Evolutionary conservation across 2,329 filamentous ascomycete species (phyloP).

Genomic region (Paraphaeosphaeria sporulosa): DNA sequence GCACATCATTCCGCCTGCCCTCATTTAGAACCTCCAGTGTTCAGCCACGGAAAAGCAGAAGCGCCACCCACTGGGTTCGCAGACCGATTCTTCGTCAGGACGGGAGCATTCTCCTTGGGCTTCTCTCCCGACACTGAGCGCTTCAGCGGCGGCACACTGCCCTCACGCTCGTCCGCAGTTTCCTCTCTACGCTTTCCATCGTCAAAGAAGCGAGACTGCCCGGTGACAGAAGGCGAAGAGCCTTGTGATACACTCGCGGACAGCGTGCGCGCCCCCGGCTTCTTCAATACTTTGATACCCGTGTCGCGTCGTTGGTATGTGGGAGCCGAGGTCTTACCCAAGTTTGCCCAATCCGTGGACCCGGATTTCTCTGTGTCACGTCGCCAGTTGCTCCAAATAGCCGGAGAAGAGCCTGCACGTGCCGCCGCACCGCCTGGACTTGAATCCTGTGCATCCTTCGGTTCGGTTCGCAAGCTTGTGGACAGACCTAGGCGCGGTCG

Average conservation of each 20-base stretch:
- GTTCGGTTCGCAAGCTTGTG: constrained; percentile 24
- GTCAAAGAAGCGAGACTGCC: constrained; percentile 59
- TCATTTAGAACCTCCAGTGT: constrained; percentile 49
- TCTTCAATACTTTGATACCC: constrained; percentile 91
- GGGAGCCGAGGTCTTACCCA: constrained; percentile 62
- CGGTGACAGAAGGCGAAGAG: constrained; percentile 33
- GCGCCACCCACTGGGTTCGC: constrained; percentile 90
- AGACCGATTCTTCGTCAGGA: constrained; percentile 61
- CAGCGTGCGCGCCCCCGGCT: constrained; percentile 63
- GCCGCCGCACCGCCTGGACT: constrained; percentile 28
- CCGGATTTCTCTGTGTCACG: constrained; percentile 50
- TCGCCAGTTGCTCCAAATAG: constrained; percentile 59
- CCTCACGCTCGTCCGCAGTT: constrained; percentile 27
- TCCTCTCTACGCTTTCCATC: constrained; percentile 52
- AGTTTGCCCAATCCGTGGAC: constrained; percentile 62
- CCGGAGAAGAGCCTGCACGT: constrained; percentile 48
- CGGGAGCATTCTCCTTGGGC: constrained; percentile 48
- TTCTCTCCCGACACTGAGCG: constrained; percentile 38
- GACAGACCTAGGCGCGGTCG: constrained; percentile 32
- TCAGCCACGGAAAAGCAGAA: constrained; percentile 94
- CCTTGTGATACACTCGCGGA: constrained; percentile 41
- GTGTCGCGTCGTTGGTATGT: constrained; percentile 75
- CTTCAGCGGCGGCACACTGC: constrained; percentile 33
- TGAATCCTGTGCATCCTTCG: constrained; percentile 31
- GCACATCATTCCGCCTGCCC: background rate